These are phyloP conservation scores for Cnidoscolus chayamansa DNA, from an alignment of 441 rosid species.

Conservation along the genomic window DNA sequence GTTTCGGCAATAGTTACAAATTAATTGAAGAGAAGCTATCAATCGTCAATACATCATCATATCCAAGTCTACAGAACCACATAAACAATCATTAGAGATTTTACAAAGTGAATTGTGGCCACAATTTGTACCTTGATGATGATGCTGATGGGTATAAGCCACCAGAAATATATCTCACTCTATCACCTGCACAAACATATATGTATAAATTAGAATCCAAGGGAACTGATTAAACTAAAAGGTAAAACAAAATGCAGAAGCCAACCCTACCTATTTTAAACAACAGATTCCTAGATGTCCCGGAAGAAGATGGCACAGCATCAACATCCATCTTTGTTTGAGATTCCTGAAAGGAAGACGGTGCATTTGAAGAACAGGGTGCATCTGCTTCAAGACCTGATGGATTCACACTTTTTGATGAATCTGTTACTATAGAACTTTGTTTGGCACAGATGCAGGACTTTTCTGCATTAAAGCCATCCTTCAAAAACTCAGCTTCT, in stretches of 20 bases:
- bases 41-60: background rate
- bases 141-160: slow-evolving; percentile 44
- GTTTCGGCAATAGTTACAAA: background rate
- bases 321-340: slow-evolving; percentile 55
- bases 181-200: slow-evolving; percentile 60
- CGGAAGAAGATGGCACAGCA: slow-evolving; percentile 43
- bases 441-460: slow-evolving; percentile 46
- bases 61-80: background rate
- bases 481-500: slow-evolving; percentile 72
- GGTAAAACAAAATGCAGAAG: slow-evolving; percentile 8
- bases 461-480: slow-evolving; percentile 57
- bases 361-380: slow-evolving; percentile 48
- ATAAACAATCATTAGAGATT: background rate
- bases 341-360: slow-evolving; percentile 50
- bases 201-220: slow-evolving; percentile 25
- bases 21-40: background rate
- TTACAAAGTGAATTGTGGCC: slow-evolving; percentile 1
- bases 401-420: slow-evolving; percentile 38
- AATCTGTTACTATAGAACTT: slow-evolving; percentile 39
- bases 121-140: slow-evolving; percentile 41
- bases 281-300: slow-evolving; percentile 44
- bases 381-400: slow-evolving; percentile 51
- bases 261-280: slow-evolving; percentile 54
- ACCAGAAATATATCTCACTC: slow-evolving; percentile 56
- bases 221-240: slow-evolving; percentile 12